Conservation (phyloP, 2,329 filamentous ascomycete species). For the Colletotrichum navitas region DNA sequence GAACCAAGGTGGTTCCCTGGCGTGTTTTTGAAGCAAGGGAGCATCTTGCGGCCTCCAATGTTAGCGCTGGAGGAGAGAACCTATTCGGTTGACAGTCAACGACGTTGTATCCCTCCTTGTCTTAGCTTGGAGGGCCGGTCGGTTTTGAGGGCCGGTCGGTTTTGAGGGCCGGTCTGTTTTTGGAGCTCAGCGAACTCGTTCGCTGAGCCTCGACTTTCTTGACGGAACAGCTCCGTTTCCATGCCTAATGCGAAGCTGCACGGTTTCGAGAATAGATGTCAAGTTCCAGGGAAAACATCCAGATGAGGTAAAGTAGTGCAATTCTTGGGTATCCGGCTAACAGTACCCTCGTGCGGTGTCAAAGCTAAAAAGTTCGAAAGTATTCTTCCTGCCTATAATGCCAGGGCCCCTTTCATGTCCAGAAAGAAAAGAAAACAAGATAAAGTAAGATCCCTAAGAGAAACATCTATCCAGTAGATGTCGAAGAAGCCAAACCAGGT, state of each 20-base stretch:
- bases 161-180: not conserved
- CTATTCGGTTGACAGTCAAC: not conserved
- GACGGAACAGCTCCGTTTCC: constrained; percentile 20
- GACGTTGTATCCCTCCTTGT: not conserved
- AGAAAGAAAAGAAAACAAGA: not conserved
- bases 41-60: no score
- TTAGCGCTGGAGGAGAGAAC: not conserved
- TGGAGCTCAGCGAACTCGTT: no score
- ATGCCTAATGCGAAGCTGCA: not conserved
- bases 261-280: not conserved
- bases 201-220: not conserved
- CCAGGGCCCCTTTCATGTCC: constrained; percentile 12
- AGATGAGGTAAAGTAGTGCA: constrained; percentile 9
- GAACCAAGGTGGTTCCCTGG: not conserved
- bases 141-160: not conserved
- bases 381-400: constrained; percentile 12
- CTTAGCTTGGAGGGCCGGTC: constrained; percentile 5
- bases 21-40: not conserved
- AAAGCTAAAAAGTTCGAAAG: constrained; percentile 3
- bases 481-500: constrained; percentile 10
- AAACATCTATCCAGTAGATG: constrained; percentile 31
- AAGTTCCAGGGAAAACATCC: not conserved
- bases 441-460: not conserved
- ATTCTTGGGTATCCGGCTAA: constrained; percentile 30
- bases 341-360: constrained; percentile 5